phyloP scores from a whole-genome alignment of 2,329 filamentous ascomycete genomes.

The Talaromyces sp. region DNA sequence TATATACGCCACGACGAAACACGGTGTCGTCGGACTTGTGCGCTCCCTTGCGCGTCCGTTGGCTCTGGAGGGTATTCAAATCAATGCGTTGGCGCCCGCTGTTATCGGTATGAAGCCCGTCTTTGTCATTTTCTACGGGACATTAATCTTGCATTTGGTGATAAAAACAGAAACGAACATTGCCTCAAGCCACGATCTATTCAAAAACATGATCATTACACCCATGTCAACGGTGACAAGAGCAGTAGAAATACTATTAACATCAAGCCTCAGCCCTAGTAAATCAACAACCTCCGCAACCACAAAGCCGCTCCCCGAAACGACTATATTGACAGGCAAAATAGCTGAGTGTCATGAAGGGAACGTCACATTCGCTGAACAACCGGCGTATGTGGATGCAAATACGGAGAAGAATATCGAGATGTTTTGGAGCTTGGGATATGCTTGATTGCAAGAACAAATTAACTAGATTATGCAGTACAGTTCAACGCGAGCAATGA shows the following conservation, averaged over 20 bases:
- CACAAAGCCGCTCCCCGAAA: conserved; percentile 27
- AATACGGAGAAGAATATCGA: conserved; percentile 49
- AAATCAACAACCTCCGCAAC: conserved; percentile 38
- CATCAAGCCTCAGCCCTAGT: conserved; percentile 16
- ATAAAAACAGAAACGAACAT: conserved; percentile 44
- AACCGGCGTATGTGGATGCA: conserved; percentile 48
- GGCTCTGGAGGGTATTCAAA: conserved; percentile 44
- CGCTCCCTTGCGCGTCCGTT: conserved; percentile 46
- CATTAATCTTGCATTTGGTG: background rate
- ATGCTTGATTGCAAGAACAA: conserved; percentile 34
- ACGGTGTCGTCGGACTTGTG: conserved; percentile 50
- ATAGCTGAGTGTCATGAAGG: conserved; percentile 51
- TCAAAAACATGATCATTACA: conserved; percentile 50
- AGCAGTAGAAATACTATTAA: conserved; percentile 45
- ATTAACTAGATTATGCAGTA: conserved; percentile 10
- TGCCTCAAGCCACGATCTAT: conserved; percentile 44
- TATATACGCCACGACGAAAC: conserved; percentile 50
- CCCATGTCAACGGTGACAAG: conserved; percentile 49
- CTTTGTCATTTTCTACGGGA: background rate
- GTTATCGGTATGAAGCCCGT: conserved; percentile 43
- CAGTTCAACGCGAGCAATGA: conserved; percentile 37
- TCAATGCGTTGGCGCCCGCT: conserved; percentile 52
- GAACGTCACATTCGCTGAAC: conserved; percentile 48
- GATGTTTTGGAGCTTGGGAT: conserved; percentile 48
- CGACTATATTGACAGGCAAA: conserved; percentile 25